These are phyloP conservation scores for Phytophthora sojae DNA, from an alignment of 352 stramenopile species.

Conservation along the genomic window DNA sequence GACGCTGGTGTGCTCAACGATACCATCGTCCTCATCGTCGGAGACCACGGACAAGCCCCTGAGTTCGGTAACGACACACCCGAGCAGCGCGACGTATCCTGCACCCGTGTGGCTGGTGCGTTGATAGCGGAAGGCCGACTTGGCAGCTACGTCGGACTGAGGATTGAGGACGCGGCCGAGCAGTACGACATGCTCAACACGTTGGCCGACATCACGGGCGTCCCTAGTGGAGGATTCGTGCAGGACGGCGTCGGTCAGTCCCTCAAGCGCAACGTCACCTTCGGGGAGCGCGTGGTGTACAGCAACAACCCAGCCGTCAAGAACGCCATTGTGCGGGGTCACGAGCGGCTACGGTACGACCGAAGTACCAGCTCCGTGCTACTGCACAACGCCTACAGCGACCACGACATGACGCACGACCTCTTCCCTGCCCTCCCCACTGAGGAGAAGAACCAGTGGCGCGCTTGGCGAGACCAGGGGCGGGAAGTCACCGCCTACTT, in stretches of 20 bases:
- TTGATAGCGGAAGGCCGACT: constrained; percentile 48
- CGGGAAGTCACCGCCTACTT: constrained; percentile 5
- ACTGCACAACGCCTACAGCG: constrained; percentile 21
- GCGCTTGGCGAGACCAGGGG: constrained; percentile 1
- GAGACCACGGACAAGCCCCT: constrained; percentile 57
- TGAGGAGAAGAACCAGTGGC: not conserved
- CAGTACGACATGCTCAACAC: constrained; percentile 56
- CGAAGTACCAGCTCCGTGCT: constrained; percentile 20
- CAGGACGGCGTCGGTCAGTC: constrained; percentile 46
- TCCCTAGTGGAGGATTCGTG: constrained; percentile 38
- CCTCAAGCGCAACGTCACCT: constrained; percentile 48
- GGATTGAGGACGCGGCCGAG: constrained; percentile 40
- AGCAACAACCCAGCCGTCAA: constrained; percentile 66
- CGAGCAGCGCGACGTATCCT: constrained; percentile 43
- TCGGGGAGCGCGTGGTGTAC: constrained; percentile 35
- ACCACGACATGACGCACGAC: constrained; percentile 26
- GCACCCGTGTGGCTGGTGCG: constrained; percentile 42
- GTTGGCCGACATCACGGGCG: constrained; percentile 42
- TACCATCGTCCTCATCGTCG: constrained; percentile 61
- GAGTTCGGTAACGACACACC: constrained; percentile 39
- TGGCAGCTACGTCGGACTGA: constrained; percentile 27
- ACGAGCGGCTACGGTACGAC: constrained; percentile 49
- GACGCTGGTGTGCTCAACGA: constrained; percentile 52
- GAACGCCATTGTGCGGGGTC: constrained; percentile 45
- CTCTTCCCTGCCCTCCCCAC: constrained; percentile 1